A percentile compares a stretch with the other conserved stretches of the same genome.
phyloP scores from a whole-genome alignment of 2,329 filamentous ascomycete species.

The Paraconiothyrium sp. region DNA sequence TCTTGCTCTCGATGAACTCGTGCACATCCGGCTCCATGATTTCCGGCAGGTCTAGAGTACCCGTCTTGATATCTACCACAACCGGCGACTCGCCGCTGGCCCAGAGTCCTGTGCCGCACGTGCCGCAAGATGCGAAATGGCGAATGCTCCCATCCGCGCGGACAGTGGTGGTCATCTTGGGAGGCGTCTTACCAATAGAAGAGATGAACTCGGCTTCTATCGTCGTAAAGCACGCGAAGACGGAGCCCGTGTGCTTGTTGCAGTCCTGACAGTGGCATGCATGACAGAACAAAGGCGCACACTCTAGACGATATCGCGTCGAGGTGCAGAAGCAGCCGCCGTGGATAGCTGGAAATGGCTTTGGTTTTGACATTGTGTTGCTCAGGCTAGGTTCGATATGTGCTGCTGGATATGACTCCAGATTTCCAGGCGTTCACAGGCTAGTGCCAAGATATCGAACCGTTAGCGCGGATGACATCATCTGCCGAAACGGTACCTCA shows the following conservation, averaged over 20 bases:
- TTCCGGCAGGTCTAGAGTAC: slow-evolving; percentile 38
- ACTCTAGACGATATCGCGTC: slow-evolving; percentile 38
- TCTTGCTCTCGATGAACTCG: slow-evolving; percentile 38
- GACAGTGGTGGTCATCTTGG: slow-evolving; percentile 15
- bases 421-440: slow-evolving; percentile 7
- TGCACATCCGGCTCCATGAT: slow-evolving; percentile 46
- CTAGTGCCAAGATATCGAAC: background rate
- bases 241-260: slow-evolving; percentile 36
- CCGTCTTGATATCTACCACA: slow-evolving; percentile 30
- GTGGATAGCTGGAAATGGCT: slow-evolving; percentile 40
- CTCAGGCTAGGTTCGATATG: background rate
- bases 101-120: slow-evolving; percentile 38
- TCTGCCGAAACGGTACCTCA: background rate
- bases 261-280: slow-evolving; percentile 46
- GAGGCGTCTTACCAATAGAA: slow-evolving; percentile 26
- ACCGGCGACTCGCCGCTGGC: slow-evolving; percentile 20
- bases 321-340: slow-evolving; percentile 40
- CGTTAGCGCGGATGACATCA: slow-evolving; percentile 10
- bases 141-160: slow-evolving; percentile 7
- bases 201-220: slow-evolving; percentile 38
- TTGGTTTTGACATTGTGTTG: slow-evolving; percentile 21
- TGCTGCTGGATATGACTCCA: background rate
- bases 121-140: slow-evolving; percentile 28
- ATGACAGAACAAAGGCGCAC: slow-evolving; percentile 40
- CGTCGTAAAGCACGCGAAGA: slow-evolving; percentile 31